Evolutionary conservation across 2,329 filamentous ascomycete genomes (phyloP).

Genomic region (Aspergillus neoniger): DNA sequence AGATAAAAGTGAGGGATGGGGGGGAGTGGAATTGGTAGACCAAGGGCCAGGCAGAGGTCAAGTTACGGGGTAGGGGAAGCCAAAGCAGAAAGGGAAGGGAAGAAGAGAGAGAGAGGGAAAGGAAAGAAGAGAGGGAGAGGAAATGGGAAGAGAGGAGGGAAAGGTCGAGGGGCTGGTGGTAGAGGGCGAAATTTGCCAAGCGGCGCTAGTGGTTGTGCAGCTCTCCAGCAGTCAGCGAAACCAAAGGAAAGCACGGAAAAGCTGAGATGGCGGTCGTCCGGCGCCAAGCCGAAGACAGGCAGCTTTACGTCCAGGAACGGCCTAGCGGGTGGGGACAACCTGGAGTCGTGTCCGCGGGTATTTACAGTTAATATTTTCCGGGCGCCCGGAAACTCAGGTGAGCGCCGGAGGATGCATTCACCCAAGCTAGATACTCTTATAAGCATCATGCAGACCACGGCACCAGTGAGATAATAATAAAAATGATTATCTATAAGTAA

Average conservation of each 20-base stretch:
- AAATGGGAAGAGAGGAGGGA: slow-evolving; percentile 18
- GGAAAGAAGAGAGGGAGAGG: slow-evolving; percentile 17
- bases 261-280: slow-evolving; percentile 28
- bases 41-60: slow-evolving; percentile 9
- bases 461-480: background rate
- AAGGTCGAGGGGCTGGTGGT: slow-evolving; percentile 36
- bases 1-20: slow-evolving; percentile 13
- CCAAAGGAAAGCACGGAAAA: slow-evolving; percentile 27
- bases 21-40: slow-evolving; percentile 3
- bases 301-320: slow-evolving; percentile 30
- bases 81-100: slow-evolving; percentile 11
- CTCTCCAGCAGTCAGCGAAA: slow-evolving; percentile 32
- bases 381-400: slow-evolving; percentile 17
- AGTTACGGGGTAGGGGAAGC: slow-evolving; percentile 1
- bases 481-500: too few species aligned
- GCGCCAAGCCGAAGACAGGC: slow-evolving; percentile 28
- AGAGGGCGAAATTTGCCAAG: slow-evolving; percentile 36
- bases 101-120: slow-evolving; percentile 11
- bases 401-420: slow-evolving; percentile 8
- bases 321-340: slow-evolving; percentile 29
- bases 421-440: background rate
- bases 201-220: slow-evolving; percentile 39
- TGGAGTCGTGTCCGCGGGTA: slow-evolving; percentile 30
- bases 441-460: slow-evolving; percentile 8
- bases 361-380: slow-evolving; percentile 34